phyloP scores from a whole-genome alignment of 441 rosid genomes.

The Lepidium campestre region DNA sequence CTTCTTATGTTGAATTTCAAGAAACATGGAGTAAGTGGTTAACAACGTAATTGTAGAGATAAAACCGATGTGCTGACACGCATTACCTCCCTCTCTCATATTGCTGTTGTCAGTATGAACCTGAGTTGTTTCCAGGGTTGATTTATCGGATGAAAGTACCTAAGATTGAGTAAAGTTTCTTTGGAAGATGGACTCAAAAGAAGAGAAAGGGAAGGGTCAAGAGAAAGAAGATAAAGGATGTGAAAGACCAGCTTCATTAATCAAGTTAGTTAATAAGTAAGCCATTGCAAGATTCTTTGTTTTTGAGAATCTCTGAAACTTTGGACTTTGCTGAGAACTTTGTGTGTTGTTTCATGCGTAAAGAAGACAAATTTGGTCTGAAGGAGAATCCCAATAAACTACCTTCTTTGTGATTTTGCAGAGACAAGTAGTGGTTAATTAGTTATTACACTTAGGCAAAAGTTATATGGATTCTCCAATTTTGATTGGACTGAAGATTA shows the following conservation, averaged over 20 bases:
- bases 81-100: neutral
- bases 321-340: neutral
- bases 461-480: neutral
- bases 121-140: conserved; percentile 31
- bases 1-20: neutral
- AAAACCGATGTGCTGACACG: neutral
- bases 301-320: neutral
- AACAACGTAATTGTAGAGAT: neutral
- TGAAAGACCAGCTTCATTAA: conserved; percentile 58
- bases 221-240: conserved; percentile 41
- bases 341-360: neutral
- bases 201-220: conserved; percentile 36
- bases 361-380: neutral
- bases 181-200: conserved; percentile 86
- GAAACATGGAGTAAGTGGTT: neutral
- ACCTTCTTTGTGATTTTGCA: neutral
- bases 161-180: conserved; percentile 43
- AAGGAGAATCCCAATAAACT: neutral
- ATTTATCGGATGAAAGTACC: conserved; percentile 32
- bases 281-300: neutral
- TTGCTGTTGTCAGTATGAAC: conserved; percentile 25
- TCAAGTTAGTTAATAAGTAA: conserved; percentile 28
- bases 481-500: neutral
- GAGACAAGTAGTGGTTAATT: neutral
- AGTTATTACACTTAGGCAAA: neutral